These are phyloP conservation scores for Penicillium bovifimosum DNA, from an alignment of 495 filamentous ascomycete species.

Conservation along the genomic window DNA sequence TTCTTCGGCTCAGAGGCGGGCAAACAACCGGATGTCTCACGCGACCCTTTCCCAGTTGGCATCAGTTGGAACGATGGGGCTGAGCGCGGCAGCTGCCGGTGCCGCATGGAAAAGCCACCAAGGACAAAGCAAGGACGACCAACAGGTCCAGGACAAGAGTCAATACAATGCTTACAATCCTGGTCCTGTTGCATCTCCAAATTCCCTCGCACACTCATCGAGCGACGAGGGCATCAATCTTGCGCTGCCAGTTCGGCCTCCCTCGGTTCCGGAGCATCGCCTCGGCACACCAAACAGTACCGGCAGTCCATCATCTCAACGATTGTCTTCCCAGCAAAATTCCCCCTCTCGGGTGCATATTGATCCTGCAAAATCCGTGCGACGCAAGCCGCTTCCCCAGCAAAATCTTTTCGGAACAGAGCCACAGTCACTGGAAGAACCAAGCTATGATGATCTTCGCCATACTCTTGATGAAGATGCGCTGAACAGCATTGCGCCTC, in stretches of 20 bases:
- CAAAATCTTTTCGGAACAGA: constrained; percentile 8
- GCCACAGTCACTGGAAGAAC: constrained; percentile 26
- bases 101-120: constrained; percentile 29
- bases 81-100: constrained; percentile 30
- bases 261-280: constrained; percentile 19
- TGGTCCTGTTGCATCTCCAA: background rate
- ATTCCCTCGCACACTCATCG: constrained; percentile 11
- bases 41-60: constrained; percentile 73
- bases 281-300: constrained; percentile 13
- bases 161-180: background rate
- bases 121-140: constrained; percentile 11
- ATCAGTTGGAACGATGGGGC: constrained; percentile 52
- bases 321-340: constrained; percentile 13
- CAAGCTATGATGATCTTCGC: constrained; percentile 59
- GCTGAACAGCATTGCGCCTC: constrained; percentile 45
- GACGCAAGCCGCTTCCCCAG: constrained; percentile 61
- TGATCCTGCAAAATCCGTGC: constrained; percentile 43
- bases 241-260: constrained; percentile 9
- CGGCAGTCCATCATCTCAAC: constrained; percentile 20
- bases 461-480: constrained; percentile 61
- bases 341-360: constrained; percentile 18
- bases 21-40: constrained; percentile 74
- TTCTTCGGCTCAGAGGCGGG: constrained; percentile 67
- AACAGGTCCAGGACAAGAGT: constrained; percentile 11
- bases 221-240: constrained; percentile 19